Conservation (phyloP, 2,329 filamentous ascomycete species). For the Colletotrichum eleusines region DNA sequence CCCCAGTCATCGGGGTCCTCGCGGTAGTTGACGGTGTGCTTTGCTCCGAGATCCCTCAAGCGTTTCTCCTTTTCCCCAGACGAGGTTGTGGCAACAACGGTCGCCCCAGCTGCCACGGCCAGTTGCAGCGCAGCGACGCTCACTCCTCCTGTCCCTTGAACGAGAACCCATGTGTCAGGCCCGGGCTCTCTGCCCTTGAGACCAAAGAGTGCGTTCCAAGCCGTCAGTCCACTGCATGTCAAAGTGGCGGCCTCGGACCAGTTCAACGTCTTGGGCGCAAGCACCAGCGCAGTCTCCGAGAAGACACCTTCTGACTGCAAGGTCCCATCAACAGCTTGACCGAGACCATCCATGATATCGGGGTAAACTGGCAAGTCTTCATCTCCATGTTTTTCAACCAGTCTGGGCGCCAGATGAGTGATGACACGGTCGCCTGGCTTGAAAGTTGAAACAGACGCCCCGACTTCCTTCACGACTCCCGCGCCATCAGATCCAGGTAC, state of each 20-base stretch:
- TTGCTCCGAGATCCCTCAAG: conserved; percentile 68
- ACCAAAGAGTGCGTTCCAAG: conserved; percentile 65
- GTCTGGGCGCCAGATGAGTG: conserved; percentile 56
- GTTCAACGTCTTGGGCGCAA: conserved; percentile 59
- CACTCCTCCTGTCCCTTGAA: conserved; percentile 57
- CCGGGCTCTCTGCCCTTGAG: conserved; percentile 56
- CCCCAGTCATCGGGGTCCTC: conserved; percentile 67
- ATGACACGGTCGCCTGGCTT: conserved; percentile 69
- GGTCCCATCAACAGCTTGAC: conserved; percentile 62
- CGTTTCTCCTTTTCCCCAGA: conserved; percentile 65
- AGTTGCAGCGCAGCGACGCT: conserved; percentile 54
- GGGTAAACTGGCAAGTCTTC: background rate
- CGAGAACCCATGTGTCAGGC: conserved; percentile 50
- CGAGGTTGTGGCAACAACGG: conserved; percentile 70
- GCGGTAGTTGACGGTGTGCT: conserved; percentile 72
- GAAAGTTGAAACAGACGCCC: conserved; percentile 58
- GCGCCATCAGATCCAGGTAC: conserved; percentile 56
- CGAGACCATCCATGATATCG: conserved; percentile 42
- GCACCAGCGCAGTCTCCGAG: conserved; percentile 67
- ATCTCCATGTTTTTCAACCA: conserved; percentile 37
- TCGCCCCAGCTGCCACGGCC: conserved; percentile 63
- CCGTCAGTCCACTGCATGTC: conserved; percentile 63
- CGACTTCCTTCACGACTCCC: conserved; percentile 62
- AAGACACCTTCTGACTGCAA: conserved; percentile 70
- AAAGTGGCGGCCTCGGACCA: conserved; percentile 57